phyloP scores from a whole-genome alignment of 2,329 filamentous ascomycete genomes.

The Botryotinia globosa region DNA sequence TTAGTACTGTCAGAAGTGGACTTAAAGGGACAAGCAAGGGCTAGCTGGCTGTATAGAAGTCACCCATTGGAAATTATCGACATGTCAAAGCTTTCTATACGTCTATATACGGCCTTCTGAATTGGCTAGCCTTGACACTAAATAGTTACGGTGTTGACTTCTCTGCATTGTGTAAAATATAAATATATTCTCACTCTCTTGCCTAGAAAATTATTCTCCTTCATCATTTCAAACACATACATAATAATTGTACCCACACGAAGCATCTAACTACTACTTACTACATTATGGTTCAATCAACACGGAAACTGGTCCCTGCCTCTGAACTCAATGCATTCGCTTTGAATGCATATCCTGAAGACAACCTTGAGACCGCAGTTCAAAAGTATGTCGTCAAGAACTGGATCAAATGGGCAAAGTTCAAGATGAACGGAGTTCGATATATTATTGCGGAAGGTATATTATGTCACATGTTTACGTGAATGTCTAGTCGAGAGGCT shows the following conservation, averaged over 20 bases:
- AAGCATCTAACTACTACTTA: neutral
- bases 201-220: neutral
- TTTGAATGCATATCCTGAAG: neutral
- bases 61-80: neutral
- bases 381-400: neutral
- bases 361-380: neutral
- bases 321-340: neutral
- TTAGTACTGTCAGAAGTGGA: neutral
- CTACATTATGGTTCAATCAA: neutral
- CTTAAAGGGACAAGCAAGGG: neutral
- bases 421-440: neutral
- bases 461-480: neutral
- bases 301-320: neutral
- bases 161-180: neutral
- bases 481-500: too few relatives aligned
- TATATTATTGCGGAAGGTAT: neutral
- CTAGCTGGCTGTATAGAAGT: too few relatives aligned
- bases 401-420: neutral
- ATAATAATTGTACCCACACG: neutral
- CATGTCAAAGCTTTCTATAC: neutral
- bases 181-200: neutral
- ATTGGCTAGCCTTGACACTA: accelerated
- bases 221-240: neutral
- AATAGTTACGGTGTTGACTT: too few relatives aligned
- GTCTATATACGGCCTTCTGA: neutral